Evolutionary conservation across 106 monocot genomes (phyloP), one percentile per base, ranked within the genome.

Genomic region (Posidonia australis): DNA sequence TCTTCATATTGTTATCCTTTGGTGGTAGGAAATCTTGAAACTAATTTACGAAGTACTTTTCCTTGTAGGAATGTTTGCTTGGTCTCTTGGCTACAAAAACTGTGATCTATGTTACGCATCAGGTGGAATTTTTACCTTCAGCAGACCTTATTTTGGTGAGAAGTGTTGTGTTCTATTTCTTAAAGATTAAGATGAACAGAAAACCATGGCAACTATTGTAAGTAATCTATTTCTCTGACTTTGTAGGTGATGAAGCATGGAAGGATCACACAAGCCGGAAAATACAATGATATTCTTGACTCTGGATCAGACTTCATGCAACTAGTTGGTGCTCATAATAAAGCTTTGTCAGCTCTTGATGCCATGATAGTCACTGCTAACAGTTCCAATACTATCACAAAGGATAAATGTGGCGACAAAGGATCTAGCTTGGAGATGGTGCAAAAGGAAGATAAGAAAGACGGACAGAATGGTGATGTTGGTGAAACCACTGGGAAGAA

Each of bases 81-180:
- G 70, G 77, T 26, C 54, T 76, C 67, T 68, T 94, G 48, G 75
- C 79, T 60, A 82, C 94, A 28, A 96, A 90, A 67, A 90, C 94
- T 1, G 77, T 96, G 19, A 51, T 96, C 42, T 96, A 86, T 78
- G 90, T 96, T 29, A 90, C 90, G 13, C 96, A 98, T 74, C 94
- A 89, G 53, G 82, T 96, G 43, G 94, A 96, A 71, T 96, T 96
- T 74, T 68, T 96, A 62, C 84, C 84, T 57, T 74, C 87, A 7
- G 96, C 96, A 27, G 96, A 98, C 57, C 84, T 98, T 65, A 87
- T 98, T 30, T 56, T 98, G 80, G 96, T 98, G 56, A 90, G 74
- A 58, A 26, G 6, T 56, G 30, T 22, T 17, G 42, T 23, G 24
- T 55, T 55, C 24, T 55, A 25, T 9, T 55, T 25, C 23, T 55